phyloP scores from a whole-genome alignment of 2,329 filamentous ascomycete genomes.

The Colletotrichum horii region DNA sequence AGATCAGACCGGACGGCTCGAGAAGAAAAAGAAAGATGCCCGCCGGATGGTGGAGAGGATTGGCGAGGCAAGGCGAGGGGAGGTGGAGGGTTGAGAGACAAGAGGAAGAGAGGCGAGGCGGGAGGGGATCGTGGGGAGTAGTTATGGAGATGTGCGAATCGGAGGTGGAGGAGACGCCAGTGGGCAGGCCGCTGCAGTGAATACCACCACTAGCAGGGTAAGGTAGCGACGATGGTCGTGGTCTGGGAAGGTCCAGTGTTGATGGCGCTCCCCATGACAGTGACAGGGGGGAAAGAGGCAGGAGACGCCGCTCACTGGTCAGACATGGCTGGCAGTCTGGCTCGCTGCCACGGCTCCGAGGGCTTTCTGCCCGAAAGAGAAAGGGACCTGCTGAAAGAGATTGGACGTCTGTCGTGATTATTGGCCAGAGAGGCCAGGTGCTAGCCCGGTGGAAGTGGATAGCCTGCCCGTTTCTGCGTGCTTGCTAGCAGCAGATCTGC shows the following conservation, averaged over 20 bases:
- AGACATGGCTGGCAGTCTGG: constrained; percentile 7
- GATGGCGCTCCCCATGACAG: neutral
- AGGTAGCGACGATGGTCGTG: neutral
- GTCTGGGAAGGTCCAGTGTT: neutral
- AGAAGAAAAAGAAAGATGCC: neutral
- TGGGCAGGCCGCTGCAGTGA: neutral
- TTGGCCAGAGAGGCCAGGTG: neutral
- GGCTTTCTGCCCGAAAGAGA: neutral
- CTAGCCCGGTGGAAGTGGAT: neutral
- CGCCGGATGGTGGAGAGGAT: neutral
- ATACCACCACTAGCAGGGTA: neutral
- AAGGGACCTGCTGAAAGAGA: neutral
- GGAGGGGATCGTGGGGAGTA: constrained; percentile 21
- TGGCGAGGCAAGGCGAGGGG: constrained; percentile 1
- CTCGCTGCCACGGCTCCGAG: neutral
- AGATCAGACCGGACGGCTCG: neutral
- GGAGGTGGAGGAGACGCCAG: constrained; percentile 5
- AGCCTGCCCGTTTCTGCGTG: neutral
- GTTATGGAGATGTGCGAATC: constrained; percentile 18
- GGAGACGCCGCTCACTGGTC: neutral
- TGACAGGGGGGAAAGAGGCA: neutral
- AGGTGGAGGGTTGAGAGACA: constrained; percentile 2
- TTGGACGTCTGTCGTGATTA: neutral
- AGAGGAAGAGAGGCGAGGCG: constrained; percentile 2
- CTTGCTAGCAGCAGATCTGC: constrained; percentile 4